Base-by-base conservation (phyloP, 768 basidiomycete genomes). In the Phanerodontia chrysosporium region DNA sequence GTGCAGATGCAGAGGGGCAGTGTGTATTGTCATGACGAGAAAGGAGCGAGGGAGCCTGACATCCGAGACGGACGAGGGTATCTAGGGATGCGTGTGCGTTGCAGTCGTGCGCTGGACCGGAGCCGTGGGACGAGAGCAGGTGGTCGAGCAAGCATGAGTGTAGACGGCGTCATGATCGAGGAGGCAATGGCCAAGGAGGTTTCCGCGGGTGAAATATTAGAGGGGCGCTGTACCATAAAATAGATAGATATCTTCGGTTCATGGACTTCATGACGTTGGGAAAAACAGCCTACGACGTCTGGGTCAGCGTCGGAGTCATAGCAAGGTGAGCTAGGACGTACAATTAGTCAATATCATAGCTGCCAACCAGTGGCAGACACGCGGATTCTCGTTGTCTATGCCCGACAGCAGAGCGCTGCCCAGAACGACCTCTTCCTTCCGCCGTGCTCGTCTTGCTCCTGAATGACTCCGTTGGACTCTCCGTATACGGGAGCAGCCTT, bases 321-420 rank as follows among this genome's bases (percentile, higher is more conserved):
- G 42, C 32, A 2, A 53, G 14, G 1, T 42, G 2, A n/a, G 16
- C 12, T 8, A 16, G 13, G 3, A 53, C 52, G 32, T 14, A 53
- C 52, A 53, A 53, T 39, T 27, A 42, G 35, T 39, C 30, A 36
- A 21, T 53, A 24, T 62, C 64, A 64, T 29, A 42, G 13, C 49
- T 64, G 63, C 53, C 55, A 58, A 9, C 61, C 51, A 55, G 60
- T 57, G 60, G 58, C 62, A 65, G 51, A 53, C 25, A 44, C 51
- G 36, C 35, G 55, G 25, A 44, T 55, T 27, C 29, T 16, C 14
- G 42, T 35, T 29, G 39, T 54, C 62, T 69, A 89, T 76, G 79
- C 83, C 65, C 83, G 81, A 70, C 89, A 92, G 72, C 89, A 92
- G 58, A 91, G 72, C 45, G 83, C 74, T 61, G 76, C 76, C 74